Conservation (phyloP, 2,329 filamentous ascomycete species). For the Hortaea werneckii region DNA sequence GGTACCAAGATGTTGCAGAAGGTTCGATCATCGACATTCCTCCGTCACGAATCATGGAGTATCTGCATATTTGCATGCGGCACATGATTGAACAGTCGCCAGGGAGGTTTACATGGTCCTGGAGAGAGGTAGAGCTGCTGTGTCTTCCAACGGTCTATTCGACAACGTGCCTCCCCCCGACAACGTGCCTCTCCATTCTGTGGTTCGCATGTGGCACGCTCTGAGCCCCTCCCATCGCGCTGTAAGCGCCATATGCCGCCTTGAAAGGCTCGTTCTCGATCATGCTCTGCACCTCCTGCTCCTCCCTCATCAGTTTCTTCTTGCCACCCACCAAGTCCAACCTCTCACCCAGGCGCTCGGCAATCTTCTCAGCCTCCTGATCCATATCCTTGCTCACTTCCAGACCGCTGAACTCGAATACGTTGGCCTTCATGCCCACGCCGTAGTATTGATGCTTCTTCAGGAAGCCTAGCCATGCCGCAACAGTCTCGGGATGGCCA, state of each 20-base stretch:
- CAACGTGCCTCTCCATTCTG: constrained; percentile 4
- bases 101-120: too few relatives aligned
- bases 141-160: too few relatives aligned
- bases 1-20: too few relatives aligned
- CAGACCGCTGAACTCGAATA: constrained; percentile 71
- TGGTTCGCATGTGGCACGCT: constrained; percentile 9
- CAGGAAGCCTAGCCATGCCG: constrained; percentile 85
- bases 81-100: too few relatives aligned
- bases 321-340: constrained; percentile 19
- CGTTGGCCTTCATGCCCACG: constrained; percentile 98
- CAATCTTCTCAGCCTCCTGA: constrained; percentile 21
- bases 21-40: too few relatives aligned
- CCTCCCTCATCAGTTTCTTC: constrained; percentile 13
- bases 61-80: too few relatives aligned
- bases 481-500: constrained; percentile 77
- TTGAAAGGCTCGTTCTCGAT: constrained; percentile 22
- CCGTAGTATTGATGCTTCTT: constrained; percentile 88
- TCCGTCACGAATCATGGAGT: too few relatives aligned
- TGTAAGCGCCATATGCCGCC: constrained; percentile 18
- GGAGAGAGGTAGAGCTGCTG: too few relatives aligned
- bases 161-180: background rate
- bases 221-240: constrained; percentile 16
- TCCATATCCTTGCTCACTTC: constrained; percentile 26
- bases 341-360: constrained; percentile 18
- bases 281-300: constrained; percentile 15